These are phyloP conservation scores for Backusella westeae DNA, from an alignment of 192 early-diverging fungal species.

Conservation along the genomic window DNA sequence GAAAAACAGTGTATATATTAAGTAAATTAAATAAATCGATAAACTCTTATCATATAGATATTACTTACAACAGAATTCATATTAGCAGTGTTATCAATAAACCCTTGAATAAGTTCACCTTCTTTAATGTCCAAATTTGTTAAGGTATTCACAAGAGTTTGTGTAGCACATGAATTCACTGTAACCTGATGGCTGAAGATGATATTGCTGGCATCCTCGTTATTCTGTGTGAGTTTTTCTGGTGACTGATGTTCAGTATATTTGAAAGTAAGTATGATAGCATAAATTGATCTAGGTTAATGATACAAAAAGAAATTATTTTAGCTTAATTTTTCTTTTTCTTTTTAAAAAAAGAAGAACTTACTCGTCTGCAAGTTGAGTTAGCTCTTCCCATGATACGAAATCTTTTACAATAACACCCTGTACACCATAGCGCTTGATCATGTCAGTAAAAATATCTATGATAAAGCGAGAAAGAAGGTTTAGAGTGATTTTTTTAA, in stretches of 20 bases:
- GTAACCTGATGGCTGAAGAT: neutral
- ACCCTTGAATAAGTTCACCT: neutral
- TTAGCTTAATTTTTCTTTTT: no score
- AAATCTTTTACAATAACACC: neutral
- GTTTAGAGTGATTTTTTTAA: neutral
- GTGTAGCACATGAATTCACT: neutral
- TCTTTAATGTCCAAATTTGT: neutral
- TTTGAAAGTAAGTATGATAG: neutral
- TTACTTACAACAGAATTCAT: neutral
- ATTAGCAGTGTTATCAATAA: neutral
- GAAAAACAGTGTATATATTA: neutral
- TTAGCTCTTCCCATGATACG: no score
- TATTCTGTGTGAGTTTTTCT: neutral
- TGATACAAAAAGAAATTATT: no score
- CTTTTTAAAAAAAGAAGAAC: no score
- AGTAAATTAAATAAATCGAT: neutral
- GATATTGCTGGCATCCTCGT: neutral
- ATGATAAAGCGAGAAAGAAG: neutral
- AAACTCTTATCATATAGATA: neutral
- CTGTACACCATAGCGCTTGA: neutral
- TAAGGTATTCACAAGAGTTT: neutral
- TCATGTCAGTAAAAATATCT: neutral
- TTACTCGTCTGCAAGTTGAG: neutral
- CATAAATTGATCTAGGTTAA: neutral
- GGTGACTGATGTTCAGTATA: neutral